A percentile compares a stretch with the other conserved stretches of the same genome.
These are phyloP conservation scores for Pisolithus sp. DNA, from an alignment of 768 basidiomycete genomes.

Conservation along the genomic window DNA sequence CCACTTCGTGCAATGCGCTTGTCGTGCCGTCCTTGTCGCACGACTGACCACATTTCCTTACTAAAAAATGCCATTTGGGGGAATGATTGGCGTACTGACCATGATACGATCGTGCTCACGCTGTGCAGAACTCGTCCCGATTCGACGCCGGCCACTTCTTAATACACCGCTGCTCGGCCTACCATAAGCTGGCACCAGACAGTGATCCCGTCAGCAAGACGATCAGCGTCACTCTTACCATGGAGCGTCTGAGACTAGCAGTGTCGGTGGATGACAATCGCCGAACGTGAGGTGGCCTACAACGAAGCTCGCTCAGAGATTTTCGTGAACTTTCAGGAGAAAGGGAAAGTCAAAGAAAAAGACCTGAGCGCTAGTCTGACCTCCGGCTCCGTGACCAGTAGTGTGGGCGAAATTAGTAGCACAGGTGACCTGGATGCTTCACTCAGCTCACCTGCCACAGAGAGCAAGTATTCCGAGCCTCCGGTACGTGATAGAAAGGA, in stretches of 20 bases:
- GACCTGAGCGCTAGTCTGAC: slow-evolving; percentile 66
- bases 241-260: slow-evolving; percentile 73
- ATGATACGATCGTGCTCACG: slow-evolving; percentile 10
- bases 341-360: slow-evolving; percentile 58
- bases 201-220: slow-evolving; percentile 56
- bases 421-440: slow-evolving; percentile 63
- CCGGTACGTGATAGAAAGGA: slow-evolving; percentile 52
- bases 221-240: slow-evolving; percentile 49
- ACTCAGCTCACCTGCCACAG: slow-evolving; percentile 65
- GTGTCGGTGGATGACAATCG: slow-evolving; percentile 71
- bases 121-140: slow-evolving; percentile 53
- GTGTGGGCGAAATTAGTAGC: slow-evolving; percentile 53
- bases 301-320: slow-evolving; percentile 81
- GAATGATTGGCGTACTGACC: slow-evolving; percentile 12
- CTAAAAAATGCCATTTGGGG: neutral
- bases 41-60: slow-evolving; percentile 3
- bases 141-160: slow-evolving; percentile 64
- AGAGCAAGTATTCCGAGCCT: slow-evolving; percentile 74
- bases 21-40: slow-evolving; percentile 4
- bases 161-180: slow-evolving; percentile 83
- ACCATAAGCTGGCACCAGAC: slow-evolving; percentile 71
- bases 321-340: slow-evolving; percentile 77
- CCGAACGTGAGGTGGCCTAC: slow-evolving; percentile 86
- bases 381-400: slow-evolving; percentile 53
- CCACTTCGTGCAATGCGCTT: too few species aligned